These are phyloP conservation scores for Kwoniella dejecticola DNA, from an alignment of 768 basidiomycete genomes.

Conservation along the genomic window DNA sequence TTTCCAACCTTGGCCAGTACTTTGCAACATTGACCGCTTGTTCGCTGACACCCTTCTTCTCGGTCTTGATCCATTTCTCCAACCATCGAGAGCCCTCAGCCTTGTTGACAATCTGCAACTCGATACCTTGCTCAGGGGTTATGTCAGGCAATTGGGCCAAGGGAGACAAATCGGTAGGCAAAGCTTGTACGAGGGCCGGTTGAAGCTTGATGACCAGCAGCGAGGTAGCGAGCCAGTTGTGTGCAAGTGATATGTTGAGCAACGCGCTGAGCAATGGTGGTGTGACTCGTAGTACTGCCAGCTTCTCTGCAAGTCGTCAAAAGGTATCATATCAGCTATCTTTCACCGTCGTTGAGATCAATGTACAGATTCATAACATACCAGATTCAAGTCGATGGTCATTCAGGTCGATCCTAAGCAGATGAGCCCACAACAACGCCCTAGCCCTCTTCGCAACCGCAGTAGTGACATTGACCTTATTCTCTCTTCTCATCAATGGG, in stretches of 20 bases:
- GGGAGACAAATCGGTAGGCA: slow-evolving; percentile 57
- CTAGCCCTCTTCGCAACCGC: slow-evolving; percentile 60
- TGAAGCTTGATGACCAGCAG: slow-evolving; percentile 79
- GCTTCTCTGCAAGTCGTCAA: slow-evolving; percentile 64
- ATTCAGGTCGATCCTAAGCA: slow-evolving; percentile 67
- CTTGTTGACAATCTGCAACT: slow-evolving; percentile 39
- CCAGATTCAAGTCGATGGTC: slow-evolving; percentile 66
- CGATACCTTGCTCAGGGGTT: slow-evolving; percentile 55
- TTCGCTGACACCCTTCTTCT: slow-evolving; percentile 25
- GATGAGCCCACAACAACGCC: slow-evolving; percentile 78
- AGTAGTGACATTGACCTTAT: slow-evolving; percentile 50
- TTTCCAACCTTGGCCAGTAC: slow-evolving; percentile 69
- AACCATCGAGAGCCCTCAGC: slow-evolving; percentile 60
- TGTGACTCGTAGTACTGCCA: slow-evolving; percentile 67
- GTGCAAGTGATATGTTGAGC: slow-evolving; percentile 76
- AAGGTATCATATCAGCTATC: slow-evolving; percentile 7
- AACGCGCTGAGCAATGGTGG: slow-evolving; percentile 76
- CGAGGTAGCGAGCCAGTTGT: slow-evolving; percentile 84
- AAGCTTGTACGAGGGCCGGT: slow-evolving; percentile 78
- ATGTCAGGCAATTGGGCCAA: slow-evolving; percentile 81
- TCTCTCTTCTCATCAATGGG: slow-evolving; percentile 33
- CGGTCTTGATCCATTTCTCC: slow-evolving; percentile 52
- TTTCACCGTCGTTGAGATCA: no score
- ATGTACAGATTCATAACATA: slow-evolving; percentile 57
- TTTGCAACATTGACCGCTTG: slow-evolving; percentile 68